A percentile compares a stretch with the other conserved stretches of the same genome.
phyloP scores from a whole-genome alignment of 1,284 basidiomycete genomes.

The Sparassis latifolia region DNA sequence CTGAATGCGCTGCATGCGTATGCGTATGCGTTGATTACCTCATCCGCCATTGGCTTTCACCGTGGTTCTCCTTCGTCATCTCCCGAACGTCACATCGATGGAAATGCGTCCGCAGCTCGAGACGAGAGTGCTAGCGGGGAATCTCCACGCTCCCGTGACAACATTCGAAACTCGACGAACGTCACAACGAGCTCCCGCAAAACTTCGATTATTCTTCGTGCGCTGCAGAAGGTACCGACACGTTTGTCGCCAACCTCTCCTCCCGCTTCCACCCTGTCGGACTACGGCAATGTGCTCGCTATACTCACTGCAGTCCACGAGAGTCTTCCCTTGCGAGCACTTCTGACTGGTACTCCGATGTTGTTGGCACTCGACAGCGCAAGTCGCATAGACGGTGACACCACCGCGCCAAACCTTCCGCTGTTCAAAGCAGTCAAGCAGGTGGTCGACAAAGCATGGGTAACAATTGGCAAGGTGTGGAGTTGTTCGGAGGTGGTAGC shows the following conservation, averaged over 20 bases:
- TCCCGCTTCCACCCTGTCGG: constrained; percentile 58
- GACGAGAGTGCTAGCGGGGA: neutral
- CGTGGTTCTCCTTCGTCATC: constrained; percentile 32
- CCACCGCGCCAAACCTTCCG: constrained; percentile 33
- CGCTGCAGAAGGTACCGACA: constrained; percentile 40
- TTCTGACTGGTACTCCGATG: constrained; percentile 83
- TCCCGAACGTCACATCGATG: constrained; percentile 26
- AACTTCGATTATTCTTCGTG: constrained; percentile 42
- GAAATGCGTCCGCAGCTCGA: neutral
- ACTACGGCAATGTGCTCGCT: constrained; percentile 72
- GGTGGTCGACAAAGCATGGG: constrained; percentile 61
- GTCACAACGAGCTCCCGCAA: constrained; percentile 46
- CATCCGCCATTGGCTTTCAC: constrained; percentile 47
- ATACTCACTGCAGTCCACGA: constrained; percentile 67
- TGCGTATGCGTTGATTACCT: constrained; percentile 71
- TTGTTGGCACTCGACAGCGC: constrained; percentile 68
- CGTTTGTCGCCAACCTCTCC: constrained; percentile 39
- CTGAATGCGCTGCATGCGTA: constrained; percentile 76
- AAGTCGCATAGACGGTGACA: constrained; percentile 35
- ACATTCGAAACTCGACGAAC: constrained; percentile 43
- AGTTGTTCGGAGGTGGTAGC: constrained; percentile 47
- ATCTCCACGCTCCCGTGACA: neutral
- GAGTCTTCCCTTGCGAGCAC: constrained; percentile 63
- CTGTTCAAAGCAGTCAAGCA: constrained; percentile 59
- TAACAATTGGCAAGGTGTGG: constrained; percentile 69